Evolutionary conservation across 2,329 filamentous ascomycete species (phyloP), one percentile per base, ranked within the genome.

Genomic region (Penicillium sp.): DNA sequence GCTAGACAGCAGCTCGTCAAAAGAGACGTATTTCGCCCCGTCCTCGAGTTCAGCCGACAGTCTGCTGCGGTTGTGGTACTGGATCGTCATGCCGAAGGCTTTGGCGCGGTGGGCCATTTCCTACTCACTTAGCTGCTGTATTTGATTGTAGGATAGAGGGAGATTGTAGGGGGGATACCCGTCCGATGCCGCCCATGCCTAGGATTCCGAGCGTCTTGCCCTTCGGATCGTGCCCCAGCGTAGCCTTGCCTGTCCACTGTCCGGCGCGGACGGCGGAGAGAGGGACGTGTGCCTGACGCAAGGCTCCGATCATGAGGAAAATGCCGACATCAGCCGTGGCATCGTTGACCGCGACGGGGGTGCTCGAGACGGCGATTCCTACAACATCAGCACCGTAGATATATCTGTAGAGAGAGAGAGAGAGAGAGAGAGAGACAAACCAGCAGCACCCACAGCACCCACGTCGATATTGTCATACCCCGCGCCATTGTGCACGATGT

Each of bases 391-490:
- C 38, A 53, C 20, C 20, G 5, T 49, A 47, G 16, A 20, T 45
- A 24, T 11, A n/a, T n/a, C n/a, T n/a, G n/a, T n/a, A n/a, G n/a
- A n/a, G n/a, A n/a, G n/a, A n/a, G 20, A 26, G 8, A 45, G 51
- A 1, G 11, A 42, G n/a, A 45, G 20, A 12, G 2, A 45, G 38
- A 46, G 1, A 21, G 20, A 49, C 62, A n/a, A 59, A 72, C 71
- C 67, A 62, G 63, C 74, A 60, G 75, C 66, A 24, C 79, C 79
- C 66, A 81, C 84, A 21, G 77, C 79, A 1, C 73, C 67, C 14
- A 84, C 72, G 57, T 85, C 81, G 48, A 85, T 79, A 62, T 83
- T 83, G 65, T 85, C 82, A 67, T 85, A 85, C 3, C 82, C 82
- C 1, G 82, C 82, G 16, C 82, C 79, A 59, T 81, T 80, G 62